Evolutionary conservation across 2,329 filamentous ascomycete genomes (phyloP), one percentile per base, ranked within the genome.

Genomic region (Trichoderma asperellum): DNA sequence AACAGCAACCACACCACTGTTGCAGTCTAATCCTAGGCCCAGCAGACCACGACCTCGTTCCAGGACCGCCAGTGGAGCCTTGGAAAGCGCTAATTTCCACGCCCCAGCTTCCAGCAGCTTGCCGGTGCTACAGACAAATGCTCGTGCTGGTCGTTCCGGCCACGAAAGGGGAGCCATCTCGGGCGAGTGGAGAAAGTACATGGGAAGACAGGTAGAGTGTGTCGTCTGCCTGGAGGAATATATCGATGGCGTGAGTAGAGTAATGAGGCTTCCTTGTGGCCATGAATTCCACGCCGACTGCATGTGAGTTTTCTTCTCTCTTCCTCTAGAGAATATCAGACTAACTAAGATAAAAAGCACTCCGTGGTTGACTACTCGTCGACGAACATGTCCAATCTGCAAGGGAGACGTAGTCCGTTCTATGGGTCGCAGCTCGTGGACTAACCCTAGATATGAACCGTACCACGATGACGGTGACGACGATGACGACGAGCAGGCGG

Each of bases 151-250:
- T 21, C 66, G 66, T 27, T 52, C 43, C 8, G 81, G 85, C 69
- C 83, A 81, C 29, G 86, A 88, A 73, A 89, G 88, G 74, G 81
- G 79, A 2, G 73, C 77, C 24, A 79, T 81, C 53, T 82, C 85
- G 47, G 78, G 79, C 1, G 82, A 89, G 73, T 90, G 88, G 88
- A 88, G 85, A 75, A 90, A 89, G 77, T 89, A 89, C 71, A 90
- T 89, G 87, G 86, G 87, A 5, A 82, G 86, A 52, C 88, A 91
- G 78, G 89, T 93, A 10, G 96, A 99, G 79, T 99, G 96, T 77
- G 95, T 97, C 14, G 95, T 99, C 2, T 99, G 96, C 75, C 83
- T 99, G 40, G 96, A 99, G 77, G 96, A 99, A 78, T 99, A 98
- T 76, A 85, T 97, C 27, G 94, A 97, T 79, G 96, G 96, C 49